Base-by-base conservation (phyloP, 2,329 filamentous ascomycete species). In the Xylariaceae sp. region DNA sequence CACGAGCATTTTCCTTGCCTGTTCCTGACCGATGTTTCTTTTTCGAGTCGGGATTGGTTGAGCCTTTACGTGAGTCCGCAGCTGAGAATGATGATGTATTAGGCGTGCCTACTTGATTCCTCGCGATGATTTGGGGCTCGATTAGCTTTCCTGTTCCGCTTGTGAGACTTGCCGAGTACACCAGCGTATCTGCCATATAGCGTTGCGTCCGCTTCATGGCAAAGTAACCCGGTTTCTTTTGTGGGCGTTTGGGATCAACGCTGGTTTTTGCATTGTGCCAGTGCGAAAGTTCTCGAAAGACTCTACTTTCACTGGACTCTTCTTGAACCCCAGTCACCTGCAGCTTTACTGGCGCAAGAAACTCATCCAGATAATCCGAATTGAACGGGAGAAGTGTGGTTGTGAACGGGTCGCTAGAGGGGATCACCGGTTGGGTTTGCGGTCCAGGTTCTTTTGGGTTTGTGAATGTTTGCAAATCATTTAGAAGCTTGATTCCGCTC, bases 111-210 rank as follows among this genome's bases (percentile, higher is more conserved):
- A 47, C 37, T 47, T 56, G 13, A 2, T 34, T 17, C 50, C 82
- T 78, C 1, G 87, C 80, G 53, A 90, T 82, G 3, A 77, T 82
- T 69, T 90, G 86, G 0, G 86, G 86, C 23, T 87, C 78, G 4
- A 90, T 77, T 2, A 75, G 76, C 63, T 85, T 88, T 2, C 86
- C 87, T 1, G 79, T 76, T 0, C 83, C 77, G 58, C 85, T 87
- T 0, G 86, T 88, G 51, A 91, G 76, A 71, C 86, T 89, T 10
- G 85, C 86, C 1, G 88, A 86, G 69, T 91, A 92, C 1, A 79
- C 77, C 34, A 80, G 79, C 73, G 88, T 88, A 60, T 89, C 85
- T 1, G 81, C 80, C 82, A 89, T 88, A 68, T 84, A 85, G 55
- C 76, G 78, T 66, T 91, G 87, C 50, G 87, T 85, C 56, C 75